phyloP scores from a whole-genome alignment of 1,284 basidiomycete genomes.

The Ustilago bromivora region DNA sequence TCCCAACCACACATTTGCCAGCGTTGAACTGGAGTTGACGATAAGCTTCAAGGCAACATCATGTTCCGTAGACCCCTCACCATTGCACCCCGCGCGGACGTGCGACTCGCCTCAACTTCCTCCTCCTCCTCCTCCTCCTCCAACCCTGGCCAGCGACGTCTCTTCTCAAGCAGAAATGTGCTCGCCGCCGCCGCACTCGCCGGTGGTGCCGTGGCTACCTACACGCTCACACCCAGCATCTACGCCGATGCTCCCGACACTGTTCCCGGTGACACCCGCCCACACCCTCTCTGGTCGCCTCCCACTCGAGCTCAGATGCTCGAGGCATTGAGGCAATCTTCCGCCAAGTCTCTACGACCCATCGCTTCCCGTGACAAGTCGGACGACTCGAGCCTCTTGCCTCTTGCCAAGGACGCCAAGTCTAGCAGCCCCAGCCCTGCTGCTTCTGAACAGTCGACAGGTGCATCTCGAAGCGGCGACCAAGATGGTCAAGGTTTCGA shows the following conservation, averaged over 20 bases:
- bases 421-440: conserved; percentile 63
- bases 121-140: conserved; percentile 31
- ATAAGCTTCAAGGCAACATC: conserved; percentile 1
- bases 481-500: conserved; percentile 71
- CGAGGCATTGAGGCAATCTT: conserved; percentile 65
- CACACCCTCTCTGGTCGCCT: conserved; percentile 65
- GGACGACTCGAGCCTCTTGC: conserved; percentile 51
- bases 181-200: conserved; percentile 35
- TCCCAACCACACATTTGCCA: not conserved
- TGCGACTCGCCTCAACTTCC: conserved; percentile 47
- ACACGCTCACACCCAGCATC: conserved; percentile 31
- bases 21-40: not conserved
- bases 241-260: conserved; percentile 51
- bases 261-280: conserved; percentile 58
- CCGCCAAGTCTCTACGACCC: conserved; percentile 58
- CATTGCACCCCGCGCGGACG: conserved; percentile 31
- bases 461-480: conserved; percentile 37
- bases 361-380: conserved; percentile 44
- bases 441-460: conserved; percentile 45
- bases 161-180: conserved; percentile 25
- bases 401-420: conserved; percentile 48
- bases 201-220: conserved; percentile 43
- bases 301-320: conserved; percentile 69
- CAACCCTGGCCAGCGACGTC: conserved; percentile 23
- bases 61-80: conserved; percentile 50